These are phyloP conservation scores for Crepidotus variabilis DNA, from an alignment of 768 basidiomycete species.

Conservation along the genomic window DNA sequence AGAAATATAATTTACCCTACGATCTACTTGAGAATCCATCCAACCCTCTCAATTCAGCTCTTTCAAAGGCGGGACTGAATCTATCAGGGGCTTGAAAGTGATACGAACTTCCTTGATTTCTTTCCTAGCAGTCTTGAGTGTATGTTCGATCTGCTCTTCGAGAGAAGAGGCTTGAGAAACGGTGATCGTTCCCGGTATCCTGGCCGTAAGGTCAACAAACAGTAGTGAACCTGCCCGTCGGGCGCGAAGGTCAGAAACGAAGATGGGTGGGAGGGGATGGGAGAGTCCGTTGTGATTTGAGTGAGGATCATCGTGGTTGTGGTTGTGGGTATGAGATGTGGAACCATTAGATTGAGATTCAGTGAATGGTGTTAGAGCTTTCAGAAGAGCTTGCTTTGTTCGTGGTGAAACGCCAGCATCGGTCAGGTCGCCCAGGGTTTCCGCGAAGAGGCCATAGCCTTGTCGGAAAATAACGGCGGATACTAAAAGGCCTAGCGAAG, in stretches of 20 bases:
- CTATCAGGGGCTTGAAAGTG: constrained; percentile 37
- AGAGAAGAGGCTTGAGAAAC: constrained; percentile 55
- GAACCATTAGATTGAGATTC: constrained; percentile 8
- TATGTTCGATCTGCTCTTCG: constrained; percentile 55
- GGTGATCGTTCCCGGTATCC: constrained; percentile 57
- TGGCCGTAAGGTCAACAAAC: constrained; percentile 77
- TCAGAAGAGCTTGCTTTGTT: constrained; percentile 50
- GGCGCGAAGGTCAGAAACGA: constrained; percentile 60
- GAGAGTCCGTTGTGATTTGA: constrained; percentile 11
- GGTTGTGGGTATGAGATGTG: constrained; percentile 10
- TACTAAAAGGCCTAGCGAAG: constrained; percentile 67
- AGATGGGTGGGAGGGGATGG: constrained; percentile 15
- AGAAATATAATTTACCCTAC: no score
- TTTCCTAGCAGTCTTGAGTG: constrained; percentile 52
- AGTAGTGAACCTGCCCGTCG: constrained; percentile 78
- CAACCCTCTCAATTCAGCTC: neutral
- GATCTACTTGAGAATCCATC: no score
- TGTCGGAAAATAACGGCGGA: constrained; percentile 86
- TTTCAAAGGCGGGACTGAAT: neutral
- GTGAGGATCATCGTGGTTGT: neutral
- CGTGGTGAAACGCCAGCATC: constrained; percentile 71
- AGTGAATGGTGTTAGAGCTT: constrained; percentile 47
- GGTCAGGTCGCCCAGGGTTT: constrained; percentile 77
- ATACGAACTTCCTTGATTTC: constrained; percentile 74
- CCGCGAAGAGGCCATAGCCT: constrained; percentile 60